Evolutionary conservation across 2,329 filamentous ascomycete genomes (phyloP).

Genomic region (Phyllosticta citriasiana): DNA sequence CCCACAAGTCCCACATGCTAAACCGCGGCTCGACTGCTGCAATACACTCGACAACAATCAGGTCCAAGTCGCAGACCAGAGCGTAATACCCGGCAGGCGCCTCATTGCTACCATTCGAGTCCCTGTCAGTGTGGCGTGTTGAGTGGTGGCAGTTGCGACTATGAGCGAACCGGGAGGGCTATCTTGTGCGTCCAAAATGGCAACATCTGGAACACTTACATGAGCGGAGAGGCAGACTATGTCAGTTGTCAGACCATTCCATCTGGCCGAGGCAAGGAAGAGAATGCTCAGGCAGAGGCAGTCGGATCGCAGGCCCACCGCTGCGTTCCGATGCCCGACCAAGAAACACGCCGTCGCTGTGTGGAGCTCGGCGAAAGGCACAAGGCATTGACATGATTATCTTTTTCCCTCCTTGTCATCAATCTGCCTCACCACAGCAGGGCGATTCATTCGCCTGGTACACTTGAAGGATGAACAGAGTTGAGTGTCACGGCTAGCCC

Average conservation of each 20-base stretch:
- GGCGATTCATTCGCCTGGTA: background rate
- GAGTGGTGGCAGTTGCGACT: background rate
- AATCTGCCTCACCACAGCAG: background rate
- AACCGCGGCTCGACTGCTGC: background rate
- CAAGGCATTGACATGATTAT: background rate
- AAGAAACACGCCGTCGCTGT: background rate
- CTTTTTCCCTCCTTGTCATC: background rate
- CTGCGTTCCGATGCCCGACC: background rate
- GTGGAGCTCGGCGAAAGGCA: background rate
- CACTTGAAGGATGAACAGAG: background rate
- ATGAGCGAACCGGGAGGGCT: background rate
- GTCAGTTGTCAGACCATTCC: no score
- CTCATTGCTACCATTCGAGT: background rate
- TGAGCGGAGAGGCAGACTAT: no score
- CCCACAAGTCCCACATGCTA: background rate
- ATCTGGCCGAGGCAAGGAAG: background rate
- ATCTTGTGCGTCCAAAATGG: background rate
- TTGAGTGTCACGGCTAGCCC: background rate
- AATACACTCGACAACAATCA: background rate
- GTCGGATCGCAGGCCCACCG: background rate
- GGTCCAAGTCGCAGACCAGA: background rate
- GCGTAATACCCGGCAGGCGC: background rate
- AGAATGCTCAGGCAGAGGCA: background rate
- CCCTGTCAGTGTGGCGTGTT: background rate
- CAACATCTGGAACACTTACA: background rate